Evolutionary conservation across 2,329 filamentous ascomycete genomes (phyloP), one percentile per base, ranked within the genome.

Genomic region (Falciphora oryzae): DNA sequence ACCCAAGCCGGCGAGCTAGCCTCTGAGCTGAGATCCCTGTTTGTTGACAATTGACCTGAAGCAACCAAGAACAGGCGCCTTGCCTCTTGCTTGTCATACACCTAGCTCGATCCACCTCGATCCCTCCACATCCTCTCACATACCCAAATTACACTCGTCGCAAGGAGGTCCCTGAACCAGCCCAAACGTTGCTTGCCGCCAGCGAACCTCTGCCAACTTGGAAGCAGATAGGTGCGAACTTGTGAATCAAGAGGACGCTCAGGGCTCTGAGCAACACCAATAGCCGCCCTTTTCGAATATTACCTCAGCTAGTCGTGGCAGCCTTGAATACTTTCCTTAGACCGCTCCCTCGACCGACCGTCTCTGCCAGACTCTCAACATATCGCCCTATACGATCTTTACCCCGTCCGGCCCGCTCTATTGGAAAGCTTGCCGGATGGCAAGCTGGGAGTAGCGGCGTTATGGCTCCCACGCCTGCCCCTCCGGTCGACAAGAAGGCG

Each of bases 401-500:
- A 28, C 18, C 25, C 27, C 29, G 27, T 7, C 14, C 57, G 13
- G 29, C 14, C 29, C 27, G 13, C 27, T 28, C 29, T 58, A 18
- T 31, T 29, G 27, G 27, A 28, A 28, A 28, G n/a, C 29, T 58
- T 28, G 57, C 57, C 58, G 58, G 11, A 60, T 60, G 58, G 58
- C 58, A 28, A 27, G 44, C n/a, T 57, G 61, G 61, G 44, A 44
- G 35, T 57, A 57, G 61, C n/a, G 53, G 58, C 44, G 53, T 16
- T 22, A 63, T 63, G 61, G 61, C 61, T 56, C 61, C 61, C 53
- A 31, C 31, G 31, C 58, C 58, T 31, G 61, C 16, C 16, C 38
- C 18, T 29, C 29, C 44, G 31, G 35, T 22, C 14, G 81, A 82
- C 50, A 83, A 80, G 74, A 85, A 83, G 74, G 67, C 74, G 44